These are phyloP conservation scores for Arthrinium phaeospermum DNA, from an alignment of 2,329 filamentous ascomycete genomes.

Conservation along the genomic window DNA sequence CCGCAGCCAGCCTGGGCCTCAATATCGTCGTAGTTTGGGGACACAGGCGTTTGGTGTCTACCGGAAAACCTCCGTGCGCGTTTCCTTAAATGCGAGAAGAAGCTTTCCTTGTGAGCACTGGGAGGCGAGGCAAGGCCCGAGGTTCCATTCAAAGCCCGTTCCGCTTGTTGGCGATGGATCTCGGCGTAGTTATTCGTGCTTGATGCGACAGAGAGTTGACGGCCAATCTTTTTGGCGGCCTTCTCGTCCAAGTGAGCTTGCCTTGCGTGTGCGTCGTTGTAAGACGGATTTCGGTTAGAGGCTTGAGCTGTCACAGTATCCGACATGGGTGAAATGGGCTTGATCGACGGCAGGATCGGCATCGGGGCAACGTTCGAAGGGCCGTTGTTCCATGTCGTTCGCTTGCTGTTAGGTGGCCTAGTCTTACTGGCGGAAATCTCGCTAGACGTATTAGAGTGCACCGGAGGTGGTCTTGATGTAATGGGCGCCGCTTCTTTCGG, in stretches of 20 bases:
- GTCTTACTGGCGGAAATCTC: conserved; percentile 51
- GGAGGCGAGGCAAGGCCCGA: conserved; percentile 77
- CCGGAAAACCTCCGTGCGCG: conserved; percentile 91
- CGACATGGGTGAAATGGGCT: conserved; percentile 94
- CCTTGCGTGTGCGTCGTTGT: conserved; percentile 55
- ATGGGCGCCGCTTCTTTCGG: conserved; percentile 50
- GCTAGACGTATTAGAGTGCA: conserved; percentile 34
- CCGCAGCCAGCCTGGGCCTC: conserved; percentile 93
- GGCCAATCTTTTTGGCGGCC: conserved; percentile 86
- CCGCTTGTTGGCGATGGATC: conserved; percentile 86
- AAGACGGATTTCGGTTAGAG: conserved; percentile 65
- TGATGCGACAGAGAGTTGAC: conserved; percentile 90
- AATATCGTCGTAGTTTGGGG: conserved; percentile 81
- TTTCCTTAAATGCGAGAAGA: conserved; percentile 97
- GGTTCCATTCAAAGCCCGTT: conserved; percentile 85
- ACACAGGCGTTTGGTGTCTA: conserved; percentile 81
- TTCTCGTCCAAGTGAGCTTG: conserved; percentile 62
- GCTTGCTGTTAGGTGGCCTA: conserved; percentile 70
- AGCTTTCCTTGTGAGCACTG: conserved; percentile 87
- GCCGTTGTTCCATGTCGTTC: conserved; percentile 92
- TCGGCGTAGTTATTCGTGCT: conserved; percentile 93
- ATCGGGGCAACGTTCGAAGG: conserved; percentile 83
- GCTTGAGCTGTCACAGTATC: conserved; percentile 91
- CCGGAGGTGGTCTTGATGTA: conserved; percentile 32
- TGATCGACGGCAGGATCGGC: conserved; percentile 92